Base-by-base conservation (phyloP, 2,329 filamentous ascomycete species). In the Aurifilum marmelostoma region DNA sequence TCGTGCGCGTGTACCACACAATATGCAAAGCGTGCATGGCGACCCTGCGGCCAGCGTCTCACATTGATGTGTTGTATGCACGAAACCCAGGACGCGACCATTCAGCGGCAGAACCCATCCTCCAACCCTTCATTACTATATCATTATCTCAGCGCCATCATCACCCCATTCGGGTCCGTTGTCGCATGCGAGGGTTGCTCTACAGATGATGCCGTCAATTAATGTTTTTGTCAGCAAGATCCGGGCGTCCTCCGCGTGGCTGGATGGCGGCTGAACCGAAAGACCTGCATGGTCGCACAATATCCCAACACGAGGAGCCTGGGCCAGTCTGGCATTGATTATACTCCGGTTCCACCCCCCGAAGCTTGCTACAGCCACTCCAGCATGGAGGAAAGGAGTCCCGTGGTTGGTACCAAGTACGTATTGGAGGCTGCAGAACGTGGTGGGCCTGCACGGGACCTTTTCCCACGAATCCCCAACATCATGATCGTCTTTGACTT, bases 181-280 rank as follows among this genome's bases (percentile, higher is more conserved):
- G 24, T 14, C 52, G 14, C 27, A 27, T 16, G 52, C 27, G 21
- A n/a, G 43, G 21, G n/a, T 47, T 6, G 6, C 9, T 47, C 11
- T 9, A 8, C 27, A 41, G 18, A 39, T 41, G 32, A 21, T 21
- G 37, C 32, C 24, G 34, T 61, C n/a, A 12, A 9, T 4, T 32
- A 0, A 4, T 62, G 32, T 54, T 66, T n/a, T 60, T 66, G 64
- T 66, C 54, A 66, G 65, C 65, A 65, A 34, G 27, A 47, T 47
- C 6, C 41, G 41, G 41, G 18, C 18, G 41, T 47, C 41, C 41
- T 16, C 41, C 39, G 16, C 3, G 43, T 47, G 43, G 43, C 43
- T 47, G 43, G 7, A 47, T 47, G 43, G 43, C 43, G 43, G 43
- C 43, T 47, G 43, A 47, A 47, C 6, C 18, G 43, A 21, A n/a